phyloP scores from a whole-genome alignment of 2,329 filamentous ascomycete genomes.

The Claviceps paspali region DNA sequence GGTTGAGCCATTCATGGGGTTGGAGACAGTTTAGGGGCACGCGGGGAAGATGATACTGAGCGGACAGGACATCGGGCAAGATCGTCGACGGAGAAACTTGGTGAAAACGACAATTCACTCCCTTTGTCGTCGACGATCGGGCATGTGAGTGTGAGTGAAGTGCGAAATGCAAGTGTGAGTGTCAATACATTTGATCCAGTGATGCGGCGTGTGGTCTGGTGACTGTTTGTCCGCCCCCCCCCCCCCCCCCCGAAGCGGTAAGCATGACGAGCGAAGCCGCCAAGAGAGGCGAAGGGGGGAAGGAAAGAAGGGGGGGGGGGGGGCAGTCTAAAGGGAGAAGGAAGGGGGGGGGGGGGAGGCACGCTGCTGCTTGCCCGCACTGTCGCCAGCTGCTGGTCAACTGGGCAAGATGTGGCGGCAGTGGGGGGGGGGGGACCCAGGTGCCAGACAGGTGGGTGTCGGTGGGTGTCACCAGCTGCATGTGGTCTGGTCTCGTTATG shows the following conservation, averaged over 20 bases:
- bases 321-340: neutral
- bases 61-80: no score
- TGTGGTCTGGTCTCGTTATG: neutral
- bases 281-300: neutral
- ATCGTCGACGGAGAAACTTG: no score
- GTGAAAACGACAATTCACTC: no score
- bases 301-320: neutral
- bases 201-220: constrained; percentile 1
- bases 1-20: neutral
- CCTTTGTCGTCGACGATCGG: no score
- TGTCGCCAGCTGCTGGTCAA: neutral
- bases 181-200: neutral
- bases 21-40: neutral
- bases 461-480: neutral
- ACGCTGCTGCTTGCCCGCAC: no score
- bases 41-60: no score
- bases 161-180: no score
- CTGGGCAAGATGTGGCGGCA: neutral
- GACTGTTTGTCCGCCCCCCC: neutral
- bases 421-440: no score
- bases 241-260: constrained; percentile 1
- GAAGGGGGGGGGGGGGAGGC: neutral
- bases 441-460: no score
- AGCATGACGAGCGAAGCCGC: neutral
- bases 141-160: neutral